phyloP scores from a whole-genome alignment of 2,329 filamentous ascomycete genomes.

The Akanthomyces lecanii region DNA sequence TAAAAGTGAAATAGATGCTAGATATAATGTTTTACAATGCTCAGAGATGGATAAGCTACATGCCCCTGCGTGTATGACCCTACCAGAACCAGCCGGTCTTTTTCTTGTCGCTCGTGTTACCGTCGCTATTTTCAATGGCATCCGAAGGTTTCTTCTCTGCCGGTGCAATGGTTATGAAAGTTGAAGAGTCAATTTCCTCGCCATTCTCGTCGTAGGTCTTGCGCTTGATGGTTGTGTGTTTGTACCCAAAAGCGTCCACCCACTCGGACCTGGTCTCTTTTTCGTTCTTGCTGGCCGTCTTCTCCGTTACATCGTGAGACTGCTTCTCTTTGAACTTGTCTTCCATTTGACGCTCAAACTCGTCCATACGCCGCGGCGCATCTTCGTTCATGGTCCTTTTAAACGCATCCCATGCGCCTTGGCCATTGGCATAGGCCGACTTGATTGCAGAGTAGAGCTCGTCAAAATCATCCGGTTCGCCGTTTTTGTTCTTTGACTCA shows the following conservation, averaged over 20 bases:
- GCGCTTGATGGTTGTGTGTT: conserved; percentile 38
- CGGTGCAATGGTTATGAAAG: conserved; percentile 31
- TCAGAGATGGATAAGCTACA: background rate
- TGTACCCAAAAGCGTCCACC: conserved; percentile 40
- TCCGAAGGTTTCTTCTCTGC: conserved; percentile 22
- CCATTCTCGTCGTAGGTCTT: conserved; percentile 39
- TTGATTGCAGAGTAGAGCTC: conserved; percentile 39
- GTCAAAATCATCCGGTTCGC: conserved; percentile 34
- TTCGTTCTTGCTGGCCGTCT: conserved; percentile 28
- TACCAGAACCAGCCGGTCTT: conserved; percentile 14
- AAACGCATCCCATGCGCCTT: conserved; percentile 39
- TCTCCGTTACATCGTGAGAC: background rate
- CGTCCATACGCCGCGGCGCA: conserved; percentile 15
- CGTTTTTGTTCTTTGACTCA: background rate
- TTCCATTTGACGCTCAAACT: conserved; percentile 7
- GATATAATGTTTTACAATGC: background rate
- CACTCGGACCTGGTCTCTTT: conserved; percentile 38
- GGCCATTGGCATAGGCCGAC: conserved; percentile 34
- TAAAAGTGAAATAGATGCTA: background rate
- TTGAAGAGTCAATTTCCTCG: conserved; percentile 37
- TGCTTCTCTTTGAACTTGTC: background rate
- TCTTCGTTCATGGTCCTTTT: conserved; percentile 32
- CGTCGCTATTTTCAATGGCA: background rate
- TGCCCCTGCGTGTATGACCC: background rate
- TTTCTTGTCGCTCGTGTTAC: conserved; percentile 10